phyloP scores from a whole-genome alignment of 192 early-diverging fungal species.

The Irineochytrium annulatum region DNA sequence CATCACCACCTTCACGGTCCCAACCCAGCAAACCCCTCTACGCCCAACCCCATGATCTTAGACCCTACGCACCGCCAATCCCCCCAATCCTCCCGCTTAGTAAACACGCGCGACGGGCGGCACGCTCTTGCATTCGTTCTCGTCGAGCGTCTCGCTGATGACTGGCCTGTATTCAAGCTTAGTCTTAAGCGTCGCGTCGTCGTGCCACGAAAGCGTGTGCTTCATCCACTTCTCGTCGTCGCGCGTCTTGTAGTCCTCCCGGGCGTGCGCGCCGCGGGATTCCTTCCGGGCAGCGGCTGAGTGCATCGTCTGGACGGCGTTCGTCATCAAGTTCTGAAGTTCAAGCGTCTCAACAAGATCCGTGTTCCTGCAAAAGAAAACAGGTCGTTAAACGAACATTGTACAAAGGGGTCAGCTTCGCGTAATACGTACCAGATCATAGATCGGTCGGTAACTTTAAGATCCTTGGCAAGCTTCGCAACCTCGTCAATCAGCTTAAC shows the following conservation, averaged over 20 bases:
- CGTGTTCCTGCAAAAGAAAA: constrained; percentile 66
- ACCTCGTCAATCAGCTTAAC: constrained; percentile 81
- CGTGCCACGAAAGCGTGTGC: constrained; percentile 94
- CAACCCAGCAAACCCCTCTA: too few relatives aligned
- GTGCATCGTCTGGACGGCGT: constrained; percentile 84
- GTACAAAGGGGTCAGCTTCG: neutral
- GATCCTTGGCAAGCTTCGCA: constrained; percentile 70
- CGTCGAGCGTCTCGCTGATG: constrained; percentile 78
- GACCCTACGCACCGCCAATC: neutral
- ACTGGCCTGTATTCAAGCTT: constrained; percentile 84
- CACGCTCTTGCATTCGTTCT: constrained; percentile 87
- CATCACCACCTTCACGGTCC: too few relatives aligned
- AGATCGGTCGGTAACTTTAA: constrained; percentile 84
- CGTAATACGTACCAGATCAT: constrained; percentile 75
- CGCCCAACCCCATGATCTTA: too few relatives aligned
- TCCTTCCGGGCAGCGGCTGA: constrained; percentile 90
- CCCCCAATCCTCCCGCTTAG: constrained; percentile 34
- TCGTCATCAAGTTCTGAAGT: constrained; percentile 95
- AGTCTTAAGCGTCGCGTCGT: constrained; percentile 71
- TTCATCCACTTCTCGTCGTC: constrained; percentile 97
- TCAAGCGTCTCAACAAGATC: constrained; percentile 95
- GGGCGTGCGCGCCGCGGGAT: constrained; percentile 96
- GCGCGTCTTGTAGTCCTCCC: constrained; percentile 86
- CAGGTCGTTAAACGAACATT: neutral
- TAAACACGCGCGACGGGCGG: constrained; percentile 85